Percentiles rank a stretch among this genome's conserved stretches.
Conservation (phyloP, 1,139 yeast species). For the Suhomyces choctaworum region DNA sequence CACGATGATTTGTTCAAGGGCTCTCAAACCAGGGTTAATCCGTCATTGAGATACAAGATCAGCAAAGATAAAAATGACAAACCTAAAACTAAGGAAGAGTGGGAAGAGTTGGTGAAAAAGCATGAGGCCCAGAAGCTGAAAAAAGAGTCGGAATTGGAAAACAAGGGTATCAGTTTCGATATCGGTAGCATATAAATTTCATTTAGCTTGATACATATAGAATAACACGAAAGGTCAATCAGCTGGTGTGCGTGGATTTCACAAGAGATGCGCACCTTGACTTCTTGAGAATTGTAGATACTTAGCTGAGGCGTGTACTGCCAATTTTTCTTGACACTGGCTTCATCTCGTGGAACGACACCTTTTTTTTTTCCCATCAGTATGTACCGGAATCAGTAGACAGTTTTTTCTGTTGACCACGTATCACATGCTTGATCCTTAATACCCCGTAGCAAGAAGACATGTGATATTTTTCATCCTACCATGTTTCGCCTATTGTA, state of each 20-base stretch:
- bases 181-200: conserved; percentile 20
- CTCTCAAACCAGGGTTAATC: conserved; percentile 53
- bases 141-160: conserved; percentile 49
- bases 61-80: conserved; percentile 56
- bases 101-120: conserved; percentile 49
- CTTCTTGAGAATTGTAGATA: too few species aligned
- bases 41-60: conserved; percentile 63
- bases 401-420: not conserved
- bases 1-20: conserved; percentile 53
- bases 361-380: not conserved
- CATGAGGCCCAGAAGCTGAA: conserved; percentile 47
- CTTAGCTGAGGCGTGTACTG: too few species aligned
- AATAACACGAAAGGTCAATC: too few species aligned
- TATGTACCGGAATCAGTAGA: not conserved
- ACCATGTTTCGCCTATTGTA: not conserved
- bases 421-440: not conserved
- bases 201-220: too few species aligned
- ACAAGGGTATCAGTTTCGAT: conserved; percentile 55
- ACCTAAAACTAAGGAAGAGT: conserved; percentile 57
- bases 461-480: not conserved
- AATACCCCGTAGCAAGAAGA: not conserved
- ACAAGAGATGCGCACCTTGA: too few species aligned
- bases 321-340: too few species aligned
- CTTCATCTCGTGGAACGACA: too few species aligned
- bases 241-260: too few species aligned